Evolutionary conservation across 768 basidiomycete species (phyloP).

Genomic region (Russula olivacea): DNA sequence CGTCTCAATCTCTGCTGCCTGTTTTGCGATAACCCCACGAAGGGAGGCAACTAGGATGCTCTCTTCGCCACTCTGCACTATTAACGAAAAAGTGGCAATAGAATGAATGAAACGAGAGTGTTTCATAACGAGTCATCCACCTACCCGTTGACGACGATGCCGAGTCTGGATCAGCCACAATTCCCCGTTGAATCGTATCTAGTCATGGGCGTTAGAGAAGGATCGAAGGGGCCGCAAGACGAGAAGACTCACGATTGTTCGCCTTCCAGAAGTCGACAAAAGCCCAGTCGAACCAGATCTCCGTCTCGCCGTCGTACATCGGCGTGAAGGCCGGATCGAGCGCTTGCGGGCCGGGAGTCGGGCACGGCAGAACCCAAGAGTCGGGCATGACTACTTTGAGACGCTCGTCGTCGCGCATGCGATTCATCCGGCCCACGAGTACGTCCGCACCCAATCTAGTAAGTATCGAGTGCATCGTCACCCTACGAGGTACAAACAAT

Average conservation of each 20-base stretch:
- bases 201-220: conserved; percentile 5
- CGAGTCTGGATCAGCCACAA: conserved; percentile 63
- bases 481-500: conserved; percentile 36
- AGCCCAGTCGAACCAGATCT: conserved; percentile 97
- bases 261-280: conserved; percentile 99
- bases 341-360: conserved; percentile 31
- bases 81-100: neutral
- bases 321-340: conserved; percentile 35
- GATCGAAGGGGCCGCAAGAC: neutral
- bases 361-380: conserved; percentile 58
- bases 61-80: conserved; percentile 63
- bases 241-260: conserved; percentile 65
- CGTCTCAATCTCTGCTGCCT: conserved; percentile 71
- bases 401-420: conserved; percentile 85
- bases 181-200: conserved; percentile 75
- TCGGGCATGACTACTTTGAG: conserved; percentile 90
- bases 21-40: conserved; percentile 74
- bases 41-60: conserved; percentile 77
- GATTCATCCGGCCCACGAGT: conserved; percentile 78
- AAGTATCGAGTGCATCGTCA: conserved; percentile 85
- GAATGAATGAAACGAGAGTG: neutral
- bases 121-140: conserved; percentile 22
- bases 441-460: conserved; percentile 86
- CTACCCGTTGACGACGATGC: conserved; percentile 54
- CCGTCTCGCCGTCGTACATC: conserved; percentile 55